phyloP scores from a whole-genome alignment of 2,329 filamentous ascomycete species.

The Colletotrichum gloeosporioides region DNA sequence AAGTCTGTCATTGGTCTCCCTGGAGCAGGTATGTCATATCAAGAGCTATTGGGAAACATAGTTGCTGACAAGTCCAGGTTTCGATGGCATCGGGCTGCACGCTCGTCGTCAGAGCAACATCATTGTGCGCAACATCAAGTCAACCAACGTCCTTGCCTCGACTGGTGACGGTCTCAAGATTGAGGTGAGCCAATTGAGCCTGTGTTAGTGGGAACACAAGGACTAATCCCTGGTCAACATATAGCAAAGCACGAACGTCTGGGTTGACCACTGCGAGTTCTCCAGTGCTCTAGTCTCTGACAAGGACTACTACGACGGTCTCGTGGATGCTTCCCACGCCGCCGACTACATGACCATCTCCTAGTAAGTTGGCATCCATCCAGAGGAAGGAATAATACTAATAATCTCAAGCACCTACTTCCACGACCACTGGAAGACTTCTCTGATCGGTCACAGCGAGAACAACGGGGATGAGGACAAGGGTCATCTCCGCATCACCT shows the following conservation, averaged over 20 bases:
- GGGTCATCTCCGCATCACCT: conserved; percentile 63
- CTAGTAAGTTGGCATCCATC: not conserved
- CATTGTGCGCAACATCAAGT: conserved; percentile 62
- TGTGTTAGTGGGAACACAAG: conserved; percentile 18
- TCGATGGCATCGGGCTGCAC: conserved; percentile 41
- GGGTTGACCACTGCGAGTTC: conserved; percentile 52
- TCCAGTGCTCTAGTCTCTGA: conserved; percentile 36
- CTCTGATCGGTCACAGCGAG: conserved; percentile 66
- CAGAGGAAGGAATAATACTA: not conserved
- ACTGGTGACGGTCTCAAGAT: conserved; percentile 46
- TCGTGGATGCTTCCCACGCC: conserved; percentile 49
- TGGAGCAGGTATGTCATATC: conserved; percentile 10
- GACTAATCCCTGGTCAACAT: conserved; percentile 53
- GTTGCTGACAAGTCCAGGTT: not conserved
- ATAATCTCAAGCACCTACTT: conserved; percentile 37
- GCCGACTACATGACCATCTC: conserved; percentile 49
- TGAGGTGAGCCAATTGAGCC: not conserved
- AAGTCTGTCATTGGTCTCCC: conserved; percentile 45
- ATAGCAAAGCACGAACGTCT: conserved; percentile 52
- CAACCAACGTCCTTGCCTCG: conserved; percentile 36
- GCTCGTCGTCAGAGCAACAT: conserved; percentile 54
- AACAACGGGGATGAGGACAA: conserved; percentile 61
- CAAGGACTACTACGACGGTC: conserved; percentile 50
- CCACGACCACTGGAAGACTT: conserved; percentile 64
- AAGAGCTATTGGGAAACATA: not conserved